phyloP scores from a whole-genome alignment of 345 rosid species.

The Melastoma malabathricum region DNA sequence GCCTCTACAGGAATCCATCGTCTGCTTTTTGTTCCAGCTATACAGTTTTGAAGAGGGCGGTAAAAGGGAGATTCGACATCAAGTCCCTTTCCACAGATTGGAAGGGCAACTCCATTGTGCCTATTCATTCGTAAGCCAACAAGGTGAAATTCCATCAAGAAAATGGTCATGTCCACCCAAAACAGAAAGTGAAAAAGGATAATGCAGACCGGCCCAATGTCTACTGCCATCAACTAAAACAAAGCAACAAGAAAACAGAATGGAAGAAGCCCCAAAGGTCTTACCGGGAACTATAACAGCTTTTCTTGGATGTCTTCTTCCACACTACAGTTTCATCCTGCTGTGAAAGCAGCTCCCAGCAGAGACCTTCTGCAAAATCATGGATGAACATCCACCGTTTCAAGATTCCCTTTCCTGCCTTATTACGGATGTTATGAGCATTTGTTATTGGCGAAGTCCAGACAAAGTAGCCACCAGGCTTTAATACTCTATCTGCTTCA shows the following conservation, averaged over 20 bases:
- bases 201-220: no score
- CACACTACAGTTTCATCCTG: constrained; percentile 95
- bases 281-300: constrained; percentile 70
- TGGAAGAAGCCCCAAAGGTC: constrained; percentile 8
- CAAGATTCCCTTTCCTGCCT: constrained; percentile 30
- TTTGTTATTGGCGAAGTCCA: constrained; percentile 93
- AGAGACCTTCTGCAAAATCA: constrained; percentile 61
- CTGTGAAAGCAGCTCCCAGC: constrained; percentile 83
- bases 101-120: constrained; percentile 66
- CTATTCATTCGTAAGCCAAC: constrained; percentile 24
- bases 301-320: constrained; percentile 72
- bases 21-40: constrained; percentile 66
- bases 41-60: constrained; percentile 72
- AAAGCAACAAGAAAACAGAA: not conserved
- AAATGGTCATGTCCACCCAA: not conserved
- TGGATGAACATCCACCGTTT: constrained; percentile 65
- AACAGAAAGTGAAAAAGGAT: no score
- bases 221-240: no score
- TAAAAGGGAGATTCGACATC: constrained; percentile 88
- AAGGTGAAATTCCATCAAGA: constrained; percentile 10
- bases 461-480: constrained; percentile 96
- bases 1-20: constrained; percentile 86
- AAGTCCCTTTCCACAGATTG: constrained; percentile 60
- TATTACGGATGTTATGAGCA: constrained; percentile 44
- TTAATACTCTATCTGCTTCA: constrained; percentile 83